These are phyloP conservation scores for Alloteropsis semialata DNA, from an alignment of 176 grass and related monocot species.

Conservation along the genomic window DNA sequence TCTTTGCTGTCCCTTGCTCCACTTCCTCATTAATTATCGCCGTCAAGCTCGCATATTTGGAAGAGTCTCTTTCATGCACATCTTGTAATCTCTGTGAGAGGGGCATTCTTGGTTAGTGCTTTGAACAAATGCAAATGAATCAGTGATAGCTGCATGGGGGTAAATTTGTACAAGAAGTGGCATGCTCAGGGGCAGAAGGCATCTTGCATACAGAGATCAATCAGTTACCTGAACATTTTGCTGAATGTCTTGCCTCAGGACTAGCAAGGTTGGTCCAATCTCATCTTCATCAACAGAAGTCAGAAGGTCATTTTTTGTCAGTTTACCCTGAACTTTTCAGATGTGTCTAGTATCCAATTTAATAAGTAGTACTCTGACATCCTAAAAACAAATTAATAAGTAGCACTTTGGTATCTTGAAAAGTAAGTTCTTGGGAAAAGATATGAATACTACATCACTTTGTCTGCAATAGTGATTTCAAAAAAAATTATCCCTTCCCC, in stretches of 20 bases:
- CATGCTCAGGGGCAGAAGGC: neutral
- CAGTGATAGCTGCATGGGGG: neutral
- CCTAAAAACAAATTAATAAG: neutral
- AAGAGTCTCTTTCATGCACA: slow-evolving; percentile 43
- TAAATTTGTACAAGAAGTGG: neutral
- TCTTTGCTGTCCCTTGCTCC: slow-evolving; percentile 52
- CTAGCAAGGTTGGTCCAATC: slow-evolving; percentile 76
- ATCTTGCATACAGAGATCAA: neutral
- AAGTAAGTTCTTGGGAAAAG: neutral
- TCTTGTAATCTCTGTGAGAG: slow-evolving; percentile 61
- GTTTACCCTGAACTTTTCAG: slow-evolving; percentile 29
- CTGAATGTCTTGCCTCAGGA: slow-evolving; percentile 72
- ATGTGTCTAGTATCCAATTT: neutral
- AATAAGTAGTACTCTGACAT: neutral
- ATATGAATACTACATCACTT: neutral
- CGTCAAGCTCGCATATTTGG: slow-evolving; percentile 47
- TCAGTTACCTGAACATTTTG: slow-evolving; percentile 73
- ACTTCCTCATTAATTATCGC: slow-evolving; percentile 62
- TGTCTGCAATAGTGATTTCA: neutral
- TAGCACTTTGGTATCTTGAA: neutral
- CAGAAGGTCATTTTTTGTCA: neutral
- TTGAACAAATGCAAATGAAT: neutral
- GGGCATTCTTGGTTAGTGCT: neutral
- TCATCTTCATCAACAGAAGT: slow-evolving; percentile 51
- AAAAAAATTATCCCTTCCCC: neutral